Evolutionary conservation across 2,329 filamentous ascomycete genomes (phyloP).

Genomic region (Teratosphaeria zuluensis): DNA sequence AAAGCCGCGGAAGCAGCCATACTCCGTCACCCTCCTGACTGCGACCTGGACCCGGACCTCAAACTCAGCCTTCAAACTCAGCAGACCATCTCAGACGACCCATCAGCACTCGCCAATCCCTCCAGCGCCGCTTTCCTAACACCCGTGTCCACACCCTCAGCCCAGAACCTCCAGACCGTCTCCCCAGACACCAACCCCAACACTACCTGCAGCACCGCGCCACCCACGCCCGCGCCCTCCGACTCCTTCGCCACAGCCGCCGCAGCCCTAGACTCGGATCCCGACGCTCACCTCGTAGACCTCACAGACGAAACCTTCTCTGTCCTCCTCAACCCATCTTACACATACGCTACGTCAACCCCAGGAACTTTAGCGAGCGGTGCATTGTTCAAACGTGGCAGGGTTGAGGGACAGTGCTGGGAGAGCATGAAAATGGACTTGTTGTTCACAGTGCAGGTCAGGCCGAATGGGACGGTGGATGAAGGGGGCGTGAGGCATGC

Average conservation of each 20-base stretch:
- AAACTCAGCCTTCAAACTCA: conserved; percentile 10
- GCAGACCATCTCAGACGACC: background rate
- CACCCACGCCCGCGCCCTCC: conserved; percentile 38
- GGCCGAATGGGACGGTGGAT: conserved; percentile 28
- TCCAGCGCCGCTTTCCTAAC: conserved; percentile 39
- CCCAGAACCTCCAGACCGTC: conserved; percentile 14
- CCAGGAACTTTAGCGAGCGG: conserved; percentile 27
- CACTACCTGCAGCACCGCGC: conserved; percentile 11
- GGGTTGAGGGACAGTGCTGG: conserved; percentile 1
- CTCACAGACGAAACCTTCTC: conserved; percentile 68
- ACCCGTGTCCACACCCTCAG: conserved; percentile 55
- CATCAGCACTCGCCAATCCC: background rate
- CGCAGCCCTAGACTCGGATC: conserved; percentile 30
- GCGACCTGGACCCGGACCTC: conserved; percentile 10
- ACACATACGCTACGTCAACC: conserved; percentile 24
- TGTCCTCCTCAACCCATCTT: conserved; percentile 43
- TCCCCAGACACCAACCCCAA: conserved; percentile 20
- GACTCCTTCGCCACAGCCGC: conserved; percentile 39
- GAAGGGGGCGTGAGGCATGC: conserved; percentile 26
- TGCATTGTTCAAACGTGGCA: conserved; percentile 33
- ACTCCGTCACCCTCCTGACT: conserved; percentile 19
- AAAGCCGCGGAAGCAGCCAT: conserved; percentile 24
- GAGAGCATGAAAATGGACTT: conserved; percentile 33
- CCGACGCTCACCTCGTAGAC: conserved; percentile 62
- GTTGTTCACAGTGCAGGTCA: conserved; percentile 36